Evolutionary conservation across 2,329 filamentous ascomycete species (phyloP).

Genomic region (Microcera coccophila): DNA sequence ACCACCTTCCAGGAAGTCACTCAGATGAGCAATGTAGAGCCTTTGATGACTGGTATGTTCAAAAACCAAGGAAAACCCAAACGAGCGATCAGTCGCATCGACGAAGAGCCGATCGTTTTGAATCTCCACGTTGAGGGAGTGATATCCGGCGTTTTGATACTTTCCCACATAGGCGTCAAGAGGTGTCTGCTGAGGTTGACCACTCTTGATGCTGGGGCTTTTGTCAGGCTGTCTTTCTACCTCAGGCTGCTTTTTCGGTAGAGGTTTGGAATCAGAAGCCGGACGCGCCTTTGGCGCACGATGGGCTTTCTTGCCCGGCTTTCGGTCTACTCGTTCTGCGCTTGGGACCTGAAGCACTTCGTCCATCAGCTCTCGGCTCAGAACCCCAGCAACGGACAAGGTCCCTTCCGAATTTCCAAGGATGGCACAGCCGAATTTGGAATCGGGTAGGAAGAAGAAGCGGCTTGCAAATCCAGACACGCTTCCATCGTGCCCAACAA

Average conservation of each 20-base stretch:
- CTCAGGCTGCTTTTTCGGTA: not conserved
- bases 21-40: conserved; percentile 15
- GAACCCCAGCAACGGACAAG: conserved; percentile 10
- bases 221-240: not conserved
- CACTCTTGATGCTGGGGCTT: not conserved
- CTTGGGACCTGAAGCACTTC: conserved; percentile 6
- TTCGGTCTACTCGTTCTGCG: not conserved
- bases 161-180: conserved; percentile 18
- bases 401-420: conserved; percentile 23
- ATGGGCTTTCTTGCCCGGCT: not conserved
- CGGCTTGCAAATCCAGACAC: conserved; percentile 23
- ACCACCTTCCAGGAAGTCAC: conserved; percentile 13
- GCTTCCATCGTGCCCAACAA: conserved; percentile 25
- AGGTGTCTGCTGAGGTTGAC: conserved; percentile 1
- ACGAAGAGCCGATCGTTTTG: conserved; percentile 19
- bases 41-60: conserved; percentile 16
- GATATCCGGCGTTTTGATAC: conserved; percentile 28
- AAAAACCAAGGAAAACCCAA: conserved; percentile 24
- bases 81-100: conserved; percentile 26
- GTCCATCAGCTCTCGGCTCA: conserved; percentile 21
- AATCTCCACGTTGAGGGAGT: conserved; percentile 17
- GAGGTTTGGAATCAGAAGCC: not conserved
- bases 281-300: not conserved
- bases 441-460: conserved; percentile 26
- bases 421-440: conserved; percentile 24